A percentile compares a stretch with the other conserved stretches of the same genome.
These are phyloP conservation scores for Backusella australiensis DNA, from an alignment of 192 early-diverging fungal genomes.

Conservation along the genomic window DNA sequence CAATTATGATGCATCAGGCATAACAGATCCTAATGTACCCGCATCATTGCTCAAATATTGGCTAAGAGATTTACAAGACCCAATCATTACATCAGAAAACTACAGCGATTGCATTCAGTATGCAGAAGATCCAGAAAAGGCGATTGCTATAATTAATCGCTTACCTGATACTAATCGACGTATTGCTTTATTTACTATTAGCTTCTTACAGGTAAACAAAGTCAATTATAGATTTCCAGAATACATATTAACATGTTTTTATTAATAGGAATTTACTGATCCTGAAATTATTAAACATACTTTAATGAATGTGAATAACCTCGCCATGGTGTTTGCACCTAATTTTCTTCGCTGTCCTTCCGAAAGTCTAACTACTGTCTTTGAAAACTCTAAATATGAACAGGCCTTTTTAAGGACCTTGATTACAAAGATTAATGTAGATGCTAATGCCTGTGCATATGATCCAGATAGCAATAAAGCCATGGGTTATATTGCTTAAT, in stretches of 20 bases:
- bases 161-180: conserved; percentile 63
- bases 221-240: background rate
- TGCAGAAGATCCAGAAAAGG: conserved; percentile 51
- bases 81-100: conserved; percentile 78
- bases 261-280: conserved; percentile 63
- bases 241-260: background rate
- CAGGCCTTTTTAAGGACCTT: conserved; percentile 31
- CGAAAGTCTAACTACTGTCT: conserved; percentile 59
- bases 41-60: conserved; percentile 90
- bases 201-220: conserved; percentile 70
- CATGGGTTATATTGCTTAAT: background rate
- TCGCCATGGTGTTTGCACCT: conserved; percentile 98
- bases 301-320: conserved; percentile 87
- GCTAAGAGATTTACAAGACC: conserved; percentile 91
- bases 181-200: conserved; percentile 75
- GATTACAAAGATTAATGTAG: conserved; percentile 5
- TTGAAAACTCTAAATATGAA: conserved; percentile 53
- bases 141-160: conserved; percentile 45
- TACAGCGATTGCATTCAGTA: conserved; percentile 77
- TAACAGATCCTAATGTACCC: conserved; percentile 90
- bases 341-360: conserved; percentile 85
- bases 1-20: conserved; percentile 60
- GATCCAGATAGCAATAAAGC: background rate
- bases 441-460: conserved; percentile 3
- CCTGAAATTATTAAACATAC: conserved; percentile 71